Evolutionary conservation across 2,329 filamentous ascomycete genomes (phyloP), one percentile per base, ranked within the genome.

Genomic region (Claviceps fusiformis): DNA sequence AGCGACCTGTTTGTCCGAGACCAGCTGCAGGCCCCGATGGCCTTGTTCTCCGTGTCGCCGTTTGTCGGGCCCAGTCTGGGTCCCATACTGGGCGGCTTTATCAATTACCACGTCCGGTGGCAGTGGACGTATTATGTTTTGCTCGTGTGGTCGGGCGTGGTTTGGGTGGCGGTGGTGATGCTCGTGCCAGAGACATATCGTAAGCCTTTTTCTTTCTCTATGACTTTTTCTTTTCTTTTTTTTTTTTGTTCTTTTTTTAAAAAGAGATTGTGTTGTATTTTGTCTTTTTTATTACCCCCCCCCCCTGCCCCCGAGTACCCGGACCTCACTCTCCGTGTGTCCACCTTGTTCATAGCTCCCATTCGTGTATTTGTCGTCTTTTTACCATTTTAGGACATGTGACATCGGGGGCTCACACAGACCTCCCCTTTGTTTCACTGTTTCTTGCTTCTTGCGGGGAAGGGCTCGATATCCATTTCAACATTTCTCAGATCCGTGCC

Each of bases 131-230:
- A 93, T 68, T 95, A 91, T 65, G 77, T 90, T 4, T 74, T 95
- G 57, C 71, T 95, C 52, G 95, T 95, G 52, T 95, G 89, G 89
- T 77, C 83, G 1, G 80, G 76, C n/a, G 69, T 75, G 8, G 70
- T 89, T 62, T 75, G 89, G 52, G 65, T 76, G 11, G 71, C 81
- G 57, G 83, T 95, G 53, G 65, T 83, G 39, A 65, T 89, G 39
- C 74, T 90, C 47, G 89, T 95, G 3, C 91, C 90, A 5, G 90
- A 96, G 72, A 96, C 90, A 1, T 95, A 93, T 67, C 87, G 76
- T 79, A 62, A 64, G 74, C 10, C n/a, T 3, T 33, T 44, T 24
- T 50, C 19, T 37, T 27, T n/a, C 29, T 47, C 31, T 47, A 31
- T 31, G 31, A 19, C 43, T 19, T 50, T 35, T 37, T 27, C 10